phyloP scores from a whole-genome alignment of 345 rosid genomes.

The Citropsis articulata region DNA sequence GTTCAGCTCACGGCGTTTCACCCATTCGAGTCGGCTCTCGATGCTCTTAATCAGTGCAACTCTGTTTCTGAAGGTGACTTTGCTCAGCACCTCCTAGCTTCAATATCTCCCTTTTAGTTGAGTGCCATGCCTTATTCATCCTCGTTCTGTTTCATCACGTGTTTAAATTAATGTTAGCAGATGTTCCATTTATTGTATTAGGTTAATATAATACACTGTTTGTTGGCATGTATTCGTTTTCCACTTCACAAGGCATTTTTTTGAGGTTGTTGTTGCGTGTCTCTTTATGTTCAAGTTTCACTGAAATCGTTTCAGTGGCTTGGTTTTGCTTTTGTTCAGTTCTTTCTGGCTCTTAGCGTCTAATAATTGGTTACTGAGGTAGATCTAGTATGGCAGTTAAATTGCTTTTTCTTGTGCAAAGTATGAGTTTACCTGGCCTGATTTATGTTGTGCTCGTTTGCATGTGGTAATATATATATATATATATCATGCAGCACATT shows the following conservation, averaged over 20 bases:
- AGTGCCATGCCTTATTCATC: background rate
- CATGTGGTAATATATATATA: no score
- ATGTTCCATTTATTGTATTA: background rate
- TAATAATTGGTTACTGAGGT: background rate
- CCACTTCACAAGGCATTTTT: background rate
- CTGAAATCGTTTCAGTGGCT: no score
- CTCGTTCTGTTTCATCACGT: background rate
- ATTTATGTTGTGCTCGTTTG: background rate
- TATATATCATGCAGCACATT: background rate
- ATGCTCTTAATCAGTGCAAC: conserved; percentile 76
- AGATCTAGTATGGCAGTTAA: background rate
- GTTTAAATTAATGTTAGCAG: background rate
- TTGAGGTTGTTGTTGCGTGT: background rate
- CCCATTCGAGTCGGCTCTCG: conserved; percentile 64
- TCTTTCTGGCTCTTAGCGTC: no score
- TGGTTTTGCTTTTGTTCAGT: background rate
- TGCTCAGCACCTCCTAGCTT: conserved; percentile 13
- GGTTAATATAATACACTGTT: background rate
- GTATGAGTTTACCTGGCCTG: background rate
- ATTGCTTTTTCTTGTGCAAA: background rate
- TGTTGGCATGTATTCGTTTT: background rate
- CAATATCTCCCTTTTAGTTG: background rate
- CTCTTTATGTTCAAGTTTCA: no score
- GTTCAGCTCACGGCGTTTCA: conserved; percentile 69
- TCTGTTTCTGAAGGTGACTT: conserved; percentile 75